A percentile compares a stretch with the other conserved stretches of the same genome.
phyloP scores from a whole-genome alignment of 2,329 filamentous ascomycete species.

The Aspergillus eucalypticola region DNA sequence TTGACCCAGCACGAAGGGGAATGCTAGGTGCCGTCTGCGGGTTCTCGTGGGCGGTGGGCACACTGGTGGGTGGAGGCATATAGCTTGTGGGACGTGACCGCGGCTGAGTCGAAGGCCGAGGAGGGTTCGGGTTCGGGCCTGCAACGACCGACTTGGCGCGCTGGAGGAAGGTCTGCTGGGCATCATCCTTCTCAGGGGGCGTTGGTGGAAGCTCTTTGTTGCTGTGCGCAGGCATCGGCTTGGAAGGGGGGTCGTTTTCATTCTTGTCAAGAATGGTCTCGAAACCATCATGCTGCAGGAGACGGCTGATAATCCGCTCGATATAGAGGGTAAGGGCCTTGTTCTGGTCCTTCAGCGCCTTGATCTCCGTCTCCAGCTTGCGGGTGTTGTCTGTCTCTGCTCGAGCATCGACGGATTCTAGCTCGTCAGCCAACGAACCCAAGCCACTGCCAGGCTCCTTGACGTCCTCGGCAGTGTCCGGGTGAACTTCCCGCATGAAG shows the following conservation, averaged over 20 bases:
- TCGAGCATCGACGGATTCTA: conserved; percentile 68
- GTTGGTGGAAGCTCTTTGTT: conserved; percentile 86
- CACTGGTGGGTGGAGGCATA: conserved; percentile 39
- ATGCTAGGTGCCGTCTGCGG: conserved; percentile 52
- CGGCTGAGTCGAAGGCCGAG: conserved; percentile 27
- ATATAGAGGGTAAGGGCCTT: conserved; percentile 97
- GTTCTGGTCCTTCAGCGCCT: conserved; percentile 84
- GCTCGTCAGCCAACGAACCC: conserved; percentile 78
- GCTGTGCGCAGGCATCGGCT: conserved; percentile 32
- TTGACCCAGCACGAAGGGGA: conserved; percentile 46
- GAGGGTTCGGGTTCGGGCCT: conserved; percentile 35
- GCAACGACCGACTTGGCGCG: conserved; percentile 62
- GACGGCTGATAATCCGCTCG: conserved; percentile 96
- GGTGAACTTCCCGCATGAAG: conserved; percentile 63
- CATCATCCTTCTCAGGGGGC: conserved; percentile 58
- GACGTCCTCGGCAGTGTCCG: conserved; percentile 44
- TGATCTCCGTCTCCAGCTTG: conserved; percentile 77
- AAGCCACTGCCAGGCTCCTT: conserved; percentile 43
- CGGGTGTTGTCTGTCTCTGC: conserved; percentile 61
- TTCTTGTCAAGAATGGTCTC: conserved; percentile 89
- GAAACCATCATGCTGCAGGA: conserved; percentile 91
- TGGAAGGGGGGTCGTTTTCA: conserved; percentile 48
- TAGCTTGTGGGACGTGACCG: conserved; percentile 51
- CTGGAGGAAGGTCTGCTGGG: conserved; percentile 54
- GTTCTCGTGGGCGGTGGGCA: conserved; percentile 45